Base-by-base conservation (phyloP, 2,329 filamentous ascomycete genomes). In the Ilyonectria sp. region DNA sequence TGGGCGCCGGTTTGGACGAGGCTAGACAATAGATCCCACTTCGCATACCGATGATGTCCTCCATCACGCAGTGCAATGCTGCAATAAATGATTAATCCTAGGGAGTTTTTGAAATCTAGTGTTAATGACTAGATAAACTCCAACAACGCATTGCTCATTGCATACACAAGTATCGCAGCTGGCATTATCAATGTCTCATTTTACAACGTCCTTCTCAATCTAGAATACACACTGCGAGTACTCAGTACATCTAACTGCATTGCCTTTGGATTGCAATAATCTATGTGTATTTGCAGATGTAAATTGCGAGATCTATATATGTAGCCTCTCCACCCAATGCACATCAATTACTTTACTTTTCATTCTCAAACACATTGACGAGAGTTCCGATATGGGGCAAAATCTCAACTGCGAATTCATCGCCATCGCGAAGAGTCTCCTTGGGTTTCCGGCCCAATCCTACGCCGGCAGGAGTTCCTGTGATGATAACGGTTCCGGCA, bases 391-490 rank as follows among this genome's bases (percentile, higher is more conserved):
- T 82, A 70, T 84, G 78, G 53, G 75, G 75, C 60, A 79, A 71
- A 54, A 85, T 80, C 76, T 85, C 82, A 6, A 85, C 82, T 0
- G 80, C 78, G 65, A 82, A 84, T 71, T 84, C 80, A 76, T 93
- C 92, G 2, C 91, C 90, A 76, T 93, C 86, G 78, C 90, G 89
- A 55, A 94, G 79, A 86, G 91, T 92, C 21, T 92, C 75, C 69
- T 87, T 87, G 4, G 91, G 91, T 55, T 86, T 90, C 63, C 87
- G 85, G n/a, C 90, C 91, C 86, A 92, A 90, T 2, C 90, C 91
- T 19, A 94, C 91, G 29, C 92, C 92, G 65, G 90, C 86, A 0
- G 91, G 92, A 7, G 90, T 92, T 66, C 90, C 90, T 6, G 90
- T 92, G 71, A 91, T 90, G 63, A 92, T 90, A 57, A 91, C 63